Evolutionary conservation across 805 yeast species (phyloP), one percentile per base, ranked within the genome.

Genomic region (Cyberlindnera americana): DNA sequence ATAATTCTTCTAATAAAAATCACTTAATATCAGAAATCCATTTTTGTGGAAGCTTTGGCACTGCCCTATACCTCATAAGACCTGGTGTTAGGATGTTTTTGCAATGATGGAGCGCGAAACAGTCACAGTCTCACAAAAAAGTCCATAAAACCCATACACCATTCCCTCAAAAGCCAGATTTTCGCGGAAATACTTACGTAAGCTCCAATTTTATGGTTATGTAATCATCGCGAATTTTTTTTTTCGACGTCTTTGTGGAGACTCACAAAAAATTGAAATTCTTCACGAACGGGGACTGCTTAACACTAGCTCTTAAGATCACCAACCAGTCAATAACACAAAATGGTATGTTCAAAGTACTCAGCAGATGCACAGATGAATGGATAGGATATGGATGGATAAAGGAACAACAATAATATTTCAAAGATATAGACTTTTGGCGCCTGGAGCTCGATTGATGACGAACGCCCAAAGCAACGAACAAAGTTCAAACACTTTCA

Each of bases 201-300:
- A 41, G 19, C 25, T 11, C 5, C 15, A 1, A 9, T 8, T 8
- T 6, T 1, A 3, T 4, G 38, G 28, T 41, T 29, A 41, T 23
- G 30, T 37, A 43, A 43, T 9, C 28, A 23, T 24, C 27, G 33
- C 33, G 33, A 29, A 18, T 14, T 22, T 23, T 43, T 42, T 35
- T 37, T 28, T 25, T 19, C 29, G 35, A n/a, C 18, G 33, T 14
- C 23, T 16, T 23, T 26, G 38, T 16, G 37, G 27, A 29, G 47
- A 46, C 50, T 40, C 47, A 35, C 46, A 46, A 43, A 43, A 46
- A 46, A 43, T 38, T 40, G 47, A 46, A 46, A 35, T 46, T 46
- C 47, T 46, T 46, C 46, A 43, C 33, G 29, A 10, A 16, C 34
- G 15, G 33, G 23, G 28, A 24, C 40, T 21, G 33, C 22, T n/a